Evolutionary conservation across 2,329 filamentous ascomycete species (phyloP).

Genomic region (Monosporascus sp.): DNA sequence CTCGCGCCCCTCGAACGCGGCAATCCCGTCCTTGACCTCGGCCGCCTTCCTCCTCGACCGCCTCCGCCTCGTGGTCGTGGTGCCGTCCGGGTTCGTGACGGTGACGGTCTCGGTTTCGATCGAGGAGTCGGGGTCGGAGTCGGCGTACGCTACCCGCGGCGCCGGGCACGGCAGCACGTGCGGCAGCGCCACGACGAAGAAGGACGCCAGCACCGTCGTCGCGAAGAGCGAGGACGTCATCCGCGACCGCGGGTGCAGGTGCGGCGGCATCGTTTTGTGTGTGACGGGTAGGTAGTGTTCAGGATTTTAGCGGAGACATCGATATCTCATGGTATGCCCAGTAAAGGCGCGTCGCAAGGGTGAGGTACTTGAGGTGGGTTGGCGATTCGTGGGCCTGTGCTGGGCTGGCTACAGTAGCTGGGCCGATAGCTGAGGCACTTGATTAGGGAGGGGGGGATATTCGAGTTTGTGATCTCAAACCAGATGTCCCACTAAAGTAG

Average conservation of each 20-base stretch:
- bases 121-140: slow-evolving; percentile 37
- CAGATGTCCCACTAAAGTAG: too few species aligned
- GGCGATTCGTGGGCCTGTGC: too few species aligned
- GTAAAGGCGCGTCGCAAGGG: too few species aligned
- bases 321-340: too few species aligned
- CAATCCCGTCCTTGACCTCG: slow-evolving; percentile 41
- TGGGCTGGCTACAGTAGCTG: too few species aligned
- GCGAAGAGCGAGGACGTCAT: slow-evolving; percentile 94
- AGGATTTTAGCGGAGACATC: too few species aligned
- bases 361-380: too few species aligned
- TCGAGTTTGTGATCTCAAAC: too few species aligned
- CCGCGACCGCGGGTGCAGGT: slow-evolving; percentile 88
- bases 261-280: slow-evolving; percentile 61
- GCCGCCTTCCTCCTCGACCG: slow-evolving; percentile 34
- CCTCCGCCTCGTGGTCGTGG: slow-evolving; percentile 18
- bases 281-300: too few species aligned
- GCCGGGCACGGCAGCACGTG: slow-evolving; percentile 90
- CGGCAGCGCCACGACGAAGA: slow-evolving; percentile 86
- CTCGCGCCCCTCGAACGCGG: slow-evolving; percentile 38
- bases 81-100: slow-evolving; percentile 21
- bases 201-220: slow-evolving; percentile 82
- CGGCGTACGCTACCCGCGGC: slow-evolving; percentile 68
- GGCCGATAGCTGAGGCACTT: too few species aligned
- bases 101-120: slow-evolving; percentile 22
- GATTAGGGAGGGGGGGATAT: too few species aligned